These are phyloP conservation scores for Dissophora globulifera DNA, from an alignment of 192 early-diverging fungal species.

Conservation along the genomic window DNA sequence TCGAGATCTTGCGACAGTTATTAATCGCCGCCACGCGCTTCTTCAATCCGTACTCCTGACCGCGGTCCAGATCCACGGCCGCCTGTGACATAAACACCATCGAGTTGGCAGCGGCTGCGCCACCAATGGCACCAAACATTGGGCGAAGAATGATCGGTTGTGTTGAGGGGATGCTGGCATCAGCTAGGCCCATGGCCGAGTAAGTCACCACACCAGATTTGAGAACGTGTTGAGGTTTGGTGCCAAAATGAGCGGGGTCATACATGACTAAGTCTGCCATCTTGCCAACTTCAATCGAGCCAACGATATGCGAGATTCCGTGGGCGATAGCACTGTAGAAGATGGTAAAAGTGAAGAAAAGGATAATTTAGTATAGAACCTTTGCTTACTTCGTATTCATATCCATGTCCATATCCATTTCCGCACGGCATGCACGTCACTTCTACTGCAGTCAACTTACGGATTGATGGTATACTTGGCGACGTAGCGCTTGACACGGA, in stretches of 20 bases:
- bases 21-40: slow-evolving; percentile 79
- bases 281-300: slow-evolving; percentile 94
- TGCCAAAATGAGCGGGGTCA: slow-evolving; percentile 86
- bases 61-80: slow-evolving; percentile 68
- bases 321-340: slow-evolving; percentile 80
- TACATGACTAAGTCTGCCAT: slow-evolving; percentile 94
- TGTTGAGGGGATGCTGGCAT: slow-evolving; percentile 95
- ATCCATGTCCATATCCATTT: too few species aligned
- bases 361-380: neutral
- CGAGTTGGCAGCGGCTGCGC: slow-evolving; percentile 67
- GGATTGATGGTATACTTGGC: slow-evolving; percentile 99
- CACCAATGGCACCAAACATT: slow-evolving; percentile 83
- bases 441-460: slow-evolving; percentile 57
- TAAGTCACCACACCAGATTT: slow-evolving; percentile 91
- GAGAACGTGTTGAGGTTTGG: slow-evolving; percentile 85
- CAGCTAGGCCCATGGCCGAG: slow-evolving; percentile 92
- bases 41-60: slow-evolving; percentile 69
- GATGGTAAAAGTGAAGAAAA: neutral
- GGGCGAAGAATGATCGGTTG: slow-evolving; percentile 88
- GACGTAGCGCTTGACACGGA: slow-evolving; percentile 88
- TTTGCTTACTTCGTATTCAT: too few species aligned
- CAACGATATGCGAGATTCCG: slow-evolving; percentile 88
- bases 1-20: slow-evolving; percentile 80
- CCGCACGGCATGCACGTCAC: too few species aligned
- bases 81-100: slow-evolving; percentile 86